Conservation (phyloP, 225 moss, liverwort and hornwort genomes). For the Marchantia polymorpha region DNA sequence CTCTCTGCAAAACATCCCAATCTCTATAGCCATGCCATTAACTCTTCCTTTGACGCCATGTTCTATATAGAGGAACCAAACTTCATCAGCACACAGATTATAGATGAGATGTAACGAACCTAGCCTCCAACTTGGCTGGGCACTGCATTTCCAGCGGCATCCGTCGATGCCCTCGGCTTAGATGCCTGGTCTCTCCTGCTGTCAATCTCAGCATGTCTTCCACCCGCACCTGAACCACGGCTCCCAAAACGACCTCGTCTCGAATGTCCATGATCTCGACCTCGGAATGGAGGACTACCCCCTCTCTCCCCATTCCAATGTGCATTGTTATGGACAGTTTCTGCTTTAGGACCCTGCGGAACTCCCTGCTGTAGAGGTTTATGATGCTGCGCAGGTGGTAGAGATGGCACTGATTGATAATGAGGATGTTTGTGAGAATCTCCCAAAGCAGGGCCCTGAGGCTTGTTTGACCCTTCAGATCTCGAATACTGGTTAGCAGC, state of each 20-base stretch:
- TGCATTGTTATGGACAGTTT: slow-evolving; percentile 39
- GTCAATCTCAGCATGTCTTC: slow-evolving; percentile 61
- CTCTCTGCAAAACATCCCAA: too few relatives aligned
- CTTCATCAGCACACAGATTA: background rate
- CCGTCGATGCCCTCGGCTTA: slow-evolving; percentile 80
- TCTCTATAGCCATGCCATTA: too few relatives aligned
- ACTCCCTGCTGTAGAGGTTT: slow-evolving; percentile 43
- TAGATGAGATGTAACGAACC: slow-evolving; percentile 22
- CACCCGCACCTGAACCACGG: slow-evolving; percentile 44
- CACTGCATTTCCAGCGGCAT: slow-evolving; percentile 78
- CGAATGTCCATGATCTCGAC: slow-evolving; percentile 66
- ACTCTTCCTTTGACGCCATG: too few relatives aligned
- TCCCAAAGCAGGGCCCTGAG: slow-evolving; percentile 18
- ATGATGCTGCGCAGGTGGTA: slow-evolving; percentile 52
- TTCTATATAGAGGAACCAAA: too few relatives aligned
- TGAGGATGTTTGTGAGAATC: slow-evolving; percentile 37
- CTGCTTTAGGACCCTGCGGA: slow-evolving; percentile 47
- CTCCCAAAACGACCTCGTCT: slow-evolving; percentile 76
- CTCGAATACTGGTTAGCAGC: slow-evolving; percentile 25
- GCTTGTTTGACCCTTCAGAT: slow-evolving; percentile 26
- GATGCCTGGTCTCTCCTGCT: slow-evolving; percentile 61
- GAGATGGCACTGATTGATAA: slow-evolving; percentile 40
- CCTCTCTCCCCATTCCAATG: slow-evolving; percentile 61
- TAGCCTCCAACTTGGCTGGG: slow-evolving; percentile 92
- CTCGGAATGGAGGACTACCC: slow-evolving; percentile 52